Conservation (phyloP, 2,329 filamentous ascomycete species). For the Verticillium zaregamsianum region DNA sequence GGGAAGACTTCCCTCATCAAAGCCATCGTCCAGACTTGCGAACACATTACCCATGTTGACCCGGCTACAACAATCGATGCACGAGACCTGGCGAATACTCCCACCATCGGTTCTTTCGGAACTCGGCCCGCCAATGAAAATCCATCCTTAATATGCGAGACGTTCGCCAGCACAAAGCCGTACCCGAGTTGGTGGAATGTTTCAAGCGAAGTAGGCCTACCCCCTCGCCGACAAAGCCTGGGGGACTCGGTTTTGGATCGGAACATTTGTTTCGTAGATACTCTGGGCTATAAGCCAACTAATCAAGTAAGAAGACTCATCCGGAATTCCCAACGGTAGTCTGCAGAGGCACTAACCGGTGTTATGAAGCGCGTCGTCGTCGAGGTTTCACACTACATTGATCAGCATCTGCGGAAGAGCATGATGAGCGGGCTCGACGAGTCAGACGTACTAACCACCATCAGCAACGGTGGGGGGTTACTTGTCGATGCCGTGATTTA, state of each 20-base stretch:
- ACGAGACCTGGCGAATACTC: background rate
- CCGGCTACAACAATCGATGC: constrained; percentile 37
- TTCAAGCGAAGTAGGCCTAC: constrained; percentile 54
- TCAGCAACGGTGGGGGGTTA: constrained; percentile 77
- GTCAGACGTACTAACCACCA: constrained; percentile 68
- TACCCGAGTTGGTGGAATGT: constrained; percentile 91
- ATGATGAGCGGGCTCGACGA: constrained; percentile 59
- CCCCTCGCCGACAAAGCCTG: constrained; percentile 48
- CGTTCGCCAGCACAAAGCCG: constrained; percentile 75
- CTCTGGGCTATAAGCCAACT: constrained; percentile 57
- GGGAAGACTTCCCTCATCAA: constrained; percentile 90
- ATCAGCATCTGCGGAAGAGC: constrained; percentile 63
- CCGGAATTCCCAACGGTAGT: background rate
- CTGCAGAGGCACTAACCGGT: background rate
- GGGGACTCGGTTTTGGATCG: constrained; percentile 79
- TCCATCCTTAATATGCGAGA: constrained; percentile 47
- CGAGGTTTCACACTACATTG: constrained; percentile 65
- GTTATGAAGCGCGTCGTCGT: constrained; percentile 50
- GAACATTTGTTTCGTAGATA: constrained; percentile 93
- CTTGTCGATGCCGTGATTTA: constrained; percentile 86
- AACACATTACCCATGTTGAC: constrained; percentile 93
- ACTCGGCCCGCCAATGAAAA: constrained; percentile 5
- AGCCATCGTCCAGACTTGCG: constrained; percentile 79
- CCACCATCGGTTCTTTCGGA: background rate
- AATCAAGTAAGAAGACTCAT: constrained; percentile 47